Evolutionary conservation across 768 basidiomycete genomes (phyloP).

Genomic region (Suillus sp.): DNA sequence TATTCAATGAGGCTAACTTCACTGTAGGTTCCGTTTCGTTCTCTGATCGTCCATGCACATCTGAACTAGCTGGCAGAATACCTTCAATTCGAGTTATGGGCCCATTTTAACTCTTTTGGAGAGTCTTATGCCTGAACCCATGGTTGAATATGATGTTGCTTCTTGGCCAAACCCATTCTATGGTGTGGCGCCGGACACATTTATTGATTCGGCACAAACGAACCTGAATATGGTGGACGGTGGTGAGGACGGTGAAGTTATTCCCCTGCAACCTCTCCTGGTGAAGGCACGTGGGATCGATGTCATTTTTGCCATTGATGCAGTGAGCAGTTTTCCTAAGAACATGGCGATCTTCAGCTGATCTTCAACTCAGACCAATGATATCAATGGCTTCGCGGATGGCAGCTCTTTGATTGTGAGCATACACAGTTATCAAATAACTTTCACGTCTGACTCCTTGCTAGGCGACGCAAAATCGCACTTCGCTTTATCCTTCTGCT

Average conservation of each 20-base stretch:
- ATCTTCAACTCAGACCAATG: slow-evolving; percentile 16
- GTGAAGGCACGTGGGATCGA: slow-evolving; percentile 49
- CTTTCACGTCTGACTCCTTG: background rate
- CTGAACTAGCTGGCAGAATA: slow-evolving; percentile 13
- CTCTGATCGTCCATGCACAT: background rate
- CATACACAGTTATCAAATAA: background rate
- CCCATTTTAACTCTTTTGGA: slow-evolving; percentile 21
- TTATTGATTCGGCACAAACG: slow-evolving; percentile 35
- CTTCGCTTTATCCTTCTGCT: slow-evolving; percentile 34
- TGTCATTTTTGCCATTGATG: slow-evolving; percentile 53
- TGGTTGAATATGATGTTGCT: slow-evolving; percentile 33
- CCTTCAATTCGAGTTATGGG: slow-evolving; percentile 17
- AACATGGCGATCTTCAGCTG: background rate
- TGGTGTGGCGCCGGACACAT: slow-evolving; percentile 36
- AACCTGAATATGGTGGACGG: slow-evolving; percentile 42
- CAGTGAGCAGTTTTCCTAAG: slow-evolving; percentile 26
- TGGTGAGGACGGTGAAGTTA: slow-evolving; percentile 44
- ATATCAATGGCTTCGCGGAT: slow-evolving; percentile 23
- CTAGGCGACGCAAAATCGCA: slow-evolving; percentile 41
- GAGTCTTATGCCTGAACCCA: slow-evolving; percentile 27
- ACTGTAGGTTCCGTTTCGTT: slow-evolving; percentile 23
- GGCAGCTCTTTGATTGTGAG: slow-evolving; percentile 32
- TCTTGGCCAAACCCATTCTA: slow-evolving; percentile 42
- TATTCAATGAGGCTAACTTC: slow-evolving; percentile 35
- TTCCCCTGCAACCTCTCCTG: slow-evolving; percentile 53